phyloP scores from a whole-genome alignment of 257 asterid species.

The Linaria vulgaris region DNA sequence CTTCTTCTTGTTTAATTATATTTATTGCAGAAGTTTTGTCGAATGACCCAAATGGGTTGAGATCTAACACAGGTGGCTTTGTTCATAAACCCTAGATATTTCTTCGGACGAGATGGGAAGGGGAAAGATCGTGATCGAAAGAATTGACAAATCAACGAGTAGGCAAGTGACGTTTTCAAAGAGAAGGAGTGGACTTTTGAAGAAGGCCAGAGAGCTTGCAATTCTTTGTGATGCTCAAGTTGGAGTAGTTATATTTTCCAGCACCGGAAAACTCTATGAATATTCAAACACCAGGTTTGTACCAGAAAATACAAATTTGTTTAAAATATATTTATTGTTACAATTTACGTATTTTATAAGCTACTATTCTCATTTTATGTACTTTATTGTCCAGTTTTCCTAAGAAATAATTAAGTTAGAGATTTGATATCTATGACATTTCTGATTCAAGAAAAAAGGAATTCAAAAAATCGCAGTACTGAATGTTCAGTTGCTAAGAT shows the following conservation, averaged over 20 bases:
- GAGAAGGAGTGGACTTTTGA: constrained; percentile 51
- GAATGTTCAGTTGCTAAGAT: too few species aligned
- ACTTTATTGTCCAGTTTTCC: not conserved
- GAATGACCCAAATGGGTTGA: constrained; percentile 9
- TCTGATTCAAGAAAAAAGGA: not conserved
- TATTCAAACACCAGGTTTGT: constrained; percentile 41
- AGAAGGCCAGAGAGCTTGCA: constrained; percentile 57
- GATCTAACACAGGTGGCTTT: constrained; percentile 28
- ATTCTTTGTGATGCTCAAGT: constrained; percentile 60
- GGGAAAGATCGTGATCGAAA: constrained; percentile 49
- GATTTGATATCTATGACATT: constrained; percentile 24
- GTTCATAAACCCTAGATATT: constrained; percentile 35
- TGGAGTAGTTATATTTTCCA: constrained; percentile 49
- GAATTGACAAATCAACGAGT: constrained; percentile 51
- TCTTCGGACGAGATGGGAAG: constrained; percentile 52
- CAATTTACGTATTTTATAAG: not conserved
- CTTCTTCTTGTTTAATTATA: not conserved
- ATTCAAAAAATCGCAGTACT: not conserved
- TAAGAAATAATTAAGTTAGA: not conserved
- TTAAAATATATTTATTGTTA: not conserved
- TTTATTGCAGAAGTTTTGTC: not conserved
- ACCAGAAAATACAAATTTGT: too few species aligned
- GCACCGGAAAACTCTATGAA: constrained; percentile 47
- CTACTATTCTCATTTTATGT: not conserved
- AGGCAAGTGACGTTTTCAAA: constrained; percentile 58